phyloP scores from a whole-genome alignment of 345 rosid genomes.

The Ricinus communis region DNA sequence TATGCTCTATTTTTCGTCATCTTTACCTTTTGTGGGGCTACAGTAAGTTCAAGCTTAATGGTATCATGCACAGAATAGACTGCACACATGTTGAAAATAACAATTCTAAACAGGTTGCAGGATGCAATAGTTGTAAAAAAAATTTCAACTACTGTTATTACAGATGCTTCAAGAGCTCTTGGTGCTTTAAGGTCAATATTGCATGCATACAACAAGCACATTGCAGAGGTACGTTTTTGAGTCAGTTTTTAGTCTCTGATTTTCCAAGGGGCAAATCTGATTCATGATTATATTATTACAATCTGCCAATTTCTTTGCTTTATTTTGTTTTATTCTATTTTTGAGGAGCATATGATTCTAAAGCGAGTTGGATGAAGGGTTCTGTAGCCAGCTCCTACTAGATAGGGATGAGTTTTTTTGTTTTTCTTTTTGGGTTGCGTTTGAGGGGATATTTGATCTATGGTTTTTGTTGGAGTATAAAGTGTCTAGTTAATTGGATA shows the following conservation, averaged over 20 bases:
- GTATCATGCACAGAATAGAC: not conserved
- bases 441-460: not conserved
- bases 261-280: not conserved
- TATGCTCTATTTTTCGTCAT: constrained; percentile 16
- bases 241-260: not conserved
- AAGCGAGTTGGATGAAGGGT: not conserved
- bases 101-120: constrained; percentile 44
- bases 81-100: not conserved
- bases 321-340: not conserved
- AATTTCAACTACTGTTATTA: constrained; percentile 33
- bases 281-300: not conserved
- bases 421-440: no score
- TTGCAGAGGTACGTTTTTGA: constrained; percentile 68
- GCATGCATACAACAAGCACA: constrained; percentile 64
- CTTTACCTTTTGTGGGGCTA: not conserved
- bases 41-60: not conserved
- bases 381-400: not conserved
- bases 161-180: constrained; percentile 56
- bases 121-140: constrained; percentile 40
- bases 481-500: not conserved
- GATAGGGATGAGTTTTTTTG: not conserved
- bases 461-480: not conserved
- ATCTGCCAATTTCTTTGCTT: not conserved
- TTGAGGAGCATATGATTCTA: not conserved
- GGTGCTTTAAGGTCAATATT: constrained; percentile 47